A percentile compares a stretch with the other conserved stretches of the same genome.
phyloP scores from a whole-genome alignment of 768 basidiomycete genomes.

The Chalciporus sphaerocephalus region DNA sequence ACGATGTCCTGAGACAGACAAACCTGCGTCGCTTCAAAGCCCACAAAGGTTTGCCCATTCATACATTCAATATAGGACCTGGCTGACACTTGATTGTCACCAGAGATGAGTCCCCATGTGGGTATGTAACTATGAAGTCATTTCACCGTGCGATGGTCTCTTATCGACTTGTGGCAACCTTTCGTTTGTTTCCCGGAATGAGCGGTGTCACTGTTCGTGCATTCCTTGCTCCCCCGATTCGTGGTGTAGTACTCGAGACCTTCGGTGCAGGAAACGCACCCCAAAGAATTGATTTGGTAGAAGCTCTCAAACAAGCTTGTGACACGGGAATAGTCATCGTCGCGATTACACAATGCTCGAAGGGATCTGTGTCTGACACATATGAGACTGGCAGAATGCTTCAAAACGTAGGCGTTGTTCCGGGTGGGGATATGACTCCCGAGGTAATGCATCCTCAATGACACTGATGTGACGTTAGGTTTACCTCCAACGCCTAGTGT shows the following conservation, averaged over 20 bases:
- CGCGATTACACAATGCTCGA: conserved; percentile 86
- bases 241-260: conserved; percentile 83
- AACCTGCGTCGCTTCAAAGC: conserved; percentile 73
- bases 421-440: conserved; percentile 94
- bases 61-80: not conserved
- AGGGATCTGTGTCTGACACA: conserved; percentile 79
- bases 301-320: conserved; percentile 76
- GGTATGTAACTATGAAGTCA: conserved; percentile 41
- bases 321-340: conserved; percentile 83
- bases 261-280: conserved; percentile 95
- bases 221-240: conserved; percentile 69
- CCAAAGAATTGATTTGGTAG: conserved; percentile 67
- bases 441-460: conserved; percentile 49
- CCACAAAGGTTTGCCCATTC: conserved; percentile 56
- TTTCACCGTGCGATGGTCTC: conserved; percentile 9
- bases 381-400: conserved; percentile 78
- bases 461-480: not conserved
- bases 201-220: conserved; percentile 67
- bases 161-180: conserved; percentile 49
- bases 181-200: conserved; percentile 88
- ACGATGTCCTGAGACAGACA: conserved; percentile 78
- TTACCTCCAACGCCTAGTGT: conserved; percentile 47
- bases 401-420: conserved; percentile 68
- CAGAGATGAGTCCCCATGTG: conserved; percentile 79
- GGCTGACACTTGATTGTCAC: conserved; percentile 9